Evolutionary conservation across 2,329 filamentous ascomycete species (phyloP).

Genomic region (Trichoderma sp.): DNA sequence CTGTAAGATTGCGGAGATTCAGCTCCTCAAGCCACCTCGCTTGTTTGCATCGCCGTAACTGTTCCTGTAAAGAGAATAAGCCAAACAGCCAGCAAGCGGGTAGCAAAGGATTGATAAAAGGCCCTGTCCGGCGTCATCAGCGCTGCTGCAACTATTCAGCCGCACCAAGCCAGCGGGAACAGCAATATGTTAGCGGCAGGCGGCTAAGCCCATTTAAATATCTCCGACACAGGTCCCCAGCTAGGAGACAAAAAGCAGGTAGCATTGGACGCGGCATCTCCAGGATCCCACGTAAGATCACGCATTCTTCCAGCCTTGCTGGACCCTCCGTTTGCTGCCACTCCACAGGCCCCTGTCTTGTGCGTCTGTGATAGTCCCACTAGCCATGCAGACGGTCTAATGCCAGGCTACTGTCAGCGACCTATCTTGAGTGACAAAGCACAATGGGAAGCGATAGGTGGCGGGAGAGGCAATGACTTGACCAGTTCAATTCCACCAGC

Average conservation of each 20-base stretch:
- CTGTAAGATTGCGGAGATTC: neutral
- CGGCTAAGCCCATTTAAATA: neutral
- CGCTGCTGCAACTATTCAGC: neutral
- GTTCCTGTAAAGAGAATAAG: neutral
- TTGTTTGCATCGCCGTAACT: neutral
- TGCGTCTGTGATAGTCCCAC: neutral
- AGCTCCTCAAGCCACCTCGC: neutral
- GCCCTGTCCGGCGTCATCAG: neutral
- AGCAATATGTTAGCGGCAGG: neutral
- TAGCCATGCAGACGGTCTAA: constrained; percentile 2
- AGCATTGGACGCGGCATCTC: constrained; percentile 14
- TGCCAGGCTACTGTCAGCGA: neutral
- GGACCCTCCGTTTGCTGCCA: neutral
- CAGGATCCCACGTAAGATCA: constrained; percentile 21
- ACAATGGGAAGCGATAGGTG: neutral
- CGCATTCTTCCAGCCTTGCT: constrained; percentile 12
- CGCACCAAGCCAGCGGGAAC: neutral
- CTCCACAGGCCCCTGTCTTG: neutral
- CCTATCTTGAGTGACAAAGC: neutral
- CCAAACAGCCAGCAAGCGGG: neutral
- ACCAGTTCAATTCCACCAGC: neutral
- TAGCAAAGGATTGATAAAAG: neutral
- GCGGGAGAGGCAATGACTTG: neutral
- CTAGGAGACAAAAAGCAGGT: constrained; percentile 9
- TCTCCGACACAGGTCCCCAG: constrained; percentile 9